These are phyloP conservation scores for Mycena rebaudengoi DNA, from an alignment of 768 basidiomycete species.

Conservation along the genomic window DNA sequence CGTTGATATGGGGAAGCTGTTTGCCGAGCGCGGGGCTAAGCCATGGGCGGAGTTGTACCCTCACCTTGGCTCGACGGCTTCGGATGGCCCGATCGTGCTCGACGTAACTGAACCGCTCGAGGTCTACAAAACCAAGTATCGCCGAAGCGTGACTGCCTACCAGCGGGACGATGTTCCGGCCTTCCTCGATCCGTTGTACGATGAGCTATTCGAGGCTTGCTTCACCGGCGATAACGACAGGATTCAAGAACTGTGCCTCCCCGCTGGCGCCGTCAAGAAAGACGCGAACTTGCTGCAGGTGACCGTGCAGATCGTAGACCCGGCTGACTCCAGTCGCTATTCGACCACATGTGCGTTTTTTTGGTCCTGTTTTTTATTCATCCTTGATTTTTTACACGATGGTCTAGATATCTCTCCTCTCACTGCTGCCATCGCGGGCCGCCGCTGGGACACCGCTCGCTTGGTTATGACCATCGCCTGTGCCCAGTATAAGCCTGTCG, in stretches of 20 bases:
- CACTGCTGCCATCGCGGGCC: slow-evolving; percentile 55
- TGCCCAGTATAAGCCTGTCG: slow-evolving; percentile 58
- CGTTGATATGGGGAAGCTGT: slow-evolving; percentile 42
- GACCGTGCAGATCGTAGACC: slow-evolving; percentile 41
- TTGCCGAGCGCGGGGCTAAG: slow-evolving; percentile 48
- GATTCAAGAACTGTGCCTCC: slow-evolving; percentile 63
- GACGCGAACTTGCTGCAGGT: slow-evolving; percentile 51
- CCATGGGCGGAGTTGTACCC: slow-evolving; percentile 52
- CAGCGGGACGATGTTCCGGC: slow-evolving; percentile 33
- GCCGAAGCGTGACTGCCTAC: slow-evolving; percentile 36
- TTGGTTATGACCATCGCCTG: slow-evolving; percentile 64
- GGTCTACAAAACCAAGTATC: slow-evolving; percentile 21
- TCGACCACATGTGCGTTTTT: slow-evolving; percentile 32
- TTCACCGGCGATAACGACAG: slow-evolving; percentile 59
- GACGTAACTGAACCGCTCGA: no score
- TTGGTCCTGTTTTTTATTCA: neutral
- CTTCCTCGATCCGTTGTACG: slow-evolving; percentile 50
- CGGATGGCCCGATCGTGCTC: no score
- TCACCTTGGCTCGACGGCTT: slow-evolving; percentile 24
- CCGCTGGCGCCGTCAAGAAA: slow-evolving; percentile 39
- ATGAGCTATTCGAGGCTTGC: slow-evolving; percentile 66
- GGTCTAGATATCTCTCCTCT: slow-evolving; percentile 61
- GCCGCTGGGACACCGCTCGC: slow-evolving; percentile 66
- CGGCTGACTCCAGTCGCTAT: slow-evolving; percentile 23
- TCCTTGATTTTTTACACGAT: neutral